phyloP scores from a whole-genome alignment of 108 stramenopile species.

The Nitzschia sp. region DNA sequence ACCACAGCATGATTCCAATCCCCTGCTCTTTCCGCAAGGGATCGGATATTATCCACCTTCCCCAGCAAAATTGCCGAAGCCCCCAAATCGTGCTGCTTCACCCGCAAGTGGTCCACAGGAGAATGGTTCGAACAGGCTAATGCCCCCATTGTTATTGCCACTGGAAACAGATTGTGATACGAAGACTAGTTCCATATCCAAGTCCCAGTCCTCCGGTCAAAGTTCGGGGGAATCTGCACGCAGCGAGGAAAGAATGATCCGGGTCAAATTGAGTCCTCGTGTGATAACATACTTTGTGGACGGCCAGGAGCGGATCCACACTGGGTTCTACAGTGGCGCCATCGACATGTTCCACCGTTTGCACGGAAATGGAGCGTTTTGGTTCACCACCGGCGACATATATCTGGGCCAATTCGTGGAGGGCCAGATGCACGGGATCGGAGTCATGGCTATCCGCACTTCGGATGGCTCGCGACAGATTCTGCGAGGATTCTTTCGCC shows the following conservation, averaged over 20 bases:
- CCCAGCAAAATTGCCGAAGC: neutral
- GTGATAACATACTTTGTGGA: neutral
- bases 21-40: slow-evolving; percentile 13
- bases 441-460: slow-evolving; percentile 2
- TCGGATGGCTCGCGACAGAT: slow-evolving; percentile 6
- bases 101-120: neutral
- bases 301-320: neutral
- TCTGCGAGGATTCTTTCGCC: slow-evolving; percentile 7
- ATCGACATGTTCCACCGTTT: slow-evolving; percentile 1
- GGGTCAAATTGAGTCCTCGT: slow-evolving; percentile 12
- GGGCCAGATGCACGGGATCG: slow-evolving; percentile 11
- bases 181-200: neutral
- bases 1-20: slow-evolving; percentile 11
- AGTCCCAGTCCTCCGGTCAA: neutral
- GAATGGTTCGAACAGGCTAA: neutral
- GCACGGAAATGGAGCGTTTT: slow-evolving; percentile 27
- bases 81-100: neutral
- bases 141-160: neutral
- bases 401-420: slow-evolving; percentile 21
- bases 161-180: neutral
- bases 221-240: neutral
- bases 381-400: slow-evolving; percentile 18
- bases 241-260: neutral
- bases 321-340: slow-evolving; percentile 18
- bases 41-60: slow-evolving; percentile 1